Evolutionary conservation across 805 yeast genomes (phyloP).

Genomic region (Pichia thaimueangensis): DNA sequence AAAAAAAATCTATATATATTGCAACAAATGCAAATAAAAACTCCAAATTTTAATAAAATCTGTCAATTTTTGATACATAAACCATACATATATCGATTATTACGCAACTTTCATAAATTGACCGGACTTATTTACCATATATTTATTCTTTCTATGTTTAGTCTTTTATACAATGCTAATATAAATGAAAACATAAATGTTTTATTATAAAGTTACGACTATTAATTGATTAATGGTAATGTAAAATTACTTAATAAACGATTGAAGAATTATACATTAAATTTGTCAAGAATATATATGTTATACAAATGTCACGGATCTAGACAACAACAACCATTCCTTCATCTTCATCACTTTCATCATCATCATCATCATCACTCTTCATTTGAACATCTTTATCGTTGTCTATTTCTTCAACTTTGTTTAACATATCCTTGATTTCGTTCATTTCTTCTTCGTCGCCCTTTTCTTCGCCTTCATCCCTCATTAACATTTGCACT

Average conservation of each 20-base stretch:
- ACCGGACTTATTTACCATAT: neutral
- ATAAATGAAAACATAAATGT: neutral
- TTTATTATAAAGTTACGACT: neutral
- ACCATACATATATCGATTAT: no score
- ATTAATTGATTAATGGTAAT: no score
- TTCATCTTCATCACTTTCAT: slow-evolving; percentile 11
- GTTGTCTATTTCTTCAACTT: slow-evolving; percentile 12
- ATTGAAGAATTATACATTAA: no score
- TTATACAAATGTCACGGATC: neutral
- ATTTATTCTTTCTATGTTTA: slow-evolving; percentile 5
- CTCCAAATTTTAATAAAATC: no score
- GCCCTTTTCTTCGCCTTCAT: slow-evolving; percentile 54
- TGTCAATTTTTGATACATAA: no score
- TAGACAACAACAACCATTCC: slow-evolving; percentile 14
- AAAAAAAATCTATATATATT: no score
- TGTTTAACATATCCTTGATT: slow-evolving; percentile 46
- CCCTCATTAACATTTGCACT: slow-evolving; percentile 90
- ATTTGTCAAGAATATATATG: neutral
- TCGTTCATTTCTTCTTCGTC: slow-evolving; percentile 40
- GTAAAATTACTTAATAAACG: no score
- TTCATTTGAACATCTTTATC: slow-evolving; percentile 8
- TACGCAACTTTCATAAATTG: no score
- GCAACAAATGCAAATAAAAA: no score
- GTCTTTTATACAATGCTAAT: slow-evolving; percentile 3
- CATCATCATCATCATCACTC: slow-evolving; percentile 8